These are phyloP conservation scores for Scalesia atractyloides DNA, from an alignment of 129 eudicot genomes.

Conservation along the genomic window DNA sequence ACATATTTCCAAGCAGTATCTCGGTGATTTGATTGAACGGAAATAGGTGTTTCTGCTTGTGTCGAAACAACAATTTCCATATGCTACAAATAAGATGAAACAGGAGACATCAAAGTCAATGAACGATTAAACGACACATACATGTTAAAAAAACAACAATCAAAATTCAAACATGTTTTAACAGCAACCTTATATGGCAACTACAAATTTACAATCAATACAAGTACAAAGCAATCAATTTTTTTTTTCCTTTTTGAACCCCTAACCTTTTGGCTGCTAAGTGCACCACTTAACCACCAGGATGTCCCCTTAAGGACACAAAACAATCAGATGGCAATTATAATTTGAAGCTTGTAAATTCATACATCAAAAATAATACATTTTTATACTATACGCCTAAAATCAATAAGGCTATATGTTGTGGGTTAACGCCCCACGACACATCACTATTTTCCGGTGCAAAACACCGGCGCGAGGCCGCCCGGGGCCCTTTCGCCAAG, in stretches of 20 bases:
- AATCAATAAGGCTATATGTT: no score
- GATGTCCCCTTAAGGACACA: background rate
- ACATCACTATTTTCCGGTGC: no score
- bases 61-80: background rate
- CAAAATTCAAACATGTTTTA: background rate
- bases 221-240: background rate
- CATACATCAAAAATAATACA: no score
- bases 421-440: no score
- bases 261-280: no score
- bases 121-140: background rate
- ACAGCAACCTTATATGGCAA: background rate
- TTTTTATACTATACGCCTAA: no score
- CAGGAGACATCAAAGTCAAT: constrained; percentile 8
- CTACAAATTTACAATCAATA: background rate
- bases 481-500: no score
- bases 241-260: no score
- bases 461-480: no score
- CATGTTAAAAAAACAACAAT: background rate
- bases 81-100: background rate
- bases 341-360: background rate
- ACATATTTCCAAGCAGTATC: constrained; percentile 11
- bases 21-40: constrained; percentile 1
- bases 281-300: no score
- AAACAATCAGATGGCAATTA: background rate
- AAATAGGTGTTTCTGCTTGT: background rate